phyloP scores from a whole-genome alignment of 805 yeast species.

The Geotrichum ghanense region DNA sequence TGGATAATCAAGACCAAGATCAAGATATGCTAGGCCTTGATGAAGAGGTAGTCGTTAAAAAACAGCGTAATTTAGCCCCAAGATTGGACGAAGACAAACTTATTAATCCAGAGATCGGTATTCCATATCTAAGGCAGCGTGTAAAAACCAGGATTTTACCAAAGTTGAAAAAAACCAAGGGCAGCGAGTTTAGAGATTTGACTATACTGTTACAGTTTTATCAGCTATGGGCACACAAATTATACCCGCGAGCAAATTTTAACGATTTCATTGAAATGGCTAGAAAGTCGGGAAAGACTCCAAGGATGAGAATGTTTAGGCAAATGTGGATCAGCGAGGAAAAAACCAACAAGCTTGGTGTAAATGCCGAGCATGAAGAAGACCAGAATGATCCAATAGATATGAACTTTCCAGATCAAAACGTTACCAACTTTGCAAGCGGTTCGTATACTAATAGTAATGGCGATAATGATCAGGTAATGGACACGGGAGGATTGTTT shows the following conservation, averaged over 20 bases:
- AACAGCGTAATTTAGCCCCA: constrained; percentile 24
- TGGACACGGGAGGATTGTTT: neutral
- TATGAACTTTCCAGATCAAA: neutral
- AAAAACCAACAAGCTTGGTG: constrained; percentile 1
- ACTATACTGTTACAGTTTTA: constrained; percentile 41
- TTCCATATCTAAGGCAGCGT: constrained; percentile 36
- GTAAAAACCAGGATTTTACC: constrained; percentile 14
- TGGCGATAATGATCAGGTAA: neutral
- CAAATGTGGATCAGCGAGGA: constrained; percentile 9
- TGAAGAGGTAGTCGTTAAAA: constrained; percentile 21
- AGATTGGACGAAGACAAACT: constrained; percentile 43
- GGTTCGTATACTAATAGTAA: neutral
- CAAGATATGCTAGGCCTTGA: constrained; percentile 16
- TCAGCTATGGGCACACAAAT: constrained; percentile 64
- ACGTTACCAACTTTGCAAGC: neutral
- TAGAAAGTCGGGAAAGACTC: constrained; percentile 20
- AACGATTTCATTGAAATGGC: constrained; percentile 51
- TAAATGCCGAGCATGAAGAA: constrained; percentile 1
- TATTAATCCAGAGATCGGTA: constrained; percentile 38
- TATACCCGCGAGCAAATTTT: constrained; percentile 74
- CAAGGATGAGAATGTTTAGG: constrained; percentile 7
- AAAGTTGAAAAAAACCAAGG: constrained; percentile 25
- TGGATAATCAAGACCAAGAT: constrained; percentile 2
- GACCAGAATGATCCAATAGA: neutral
- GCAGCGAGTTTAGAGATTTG: constrained; percentile 40